These are phyloP conservation scores for Colletotrichum noveboracense DNA, from an alignment of 2,329 filamentous ascomycete species.

Conservation along the genomic window DNA sequence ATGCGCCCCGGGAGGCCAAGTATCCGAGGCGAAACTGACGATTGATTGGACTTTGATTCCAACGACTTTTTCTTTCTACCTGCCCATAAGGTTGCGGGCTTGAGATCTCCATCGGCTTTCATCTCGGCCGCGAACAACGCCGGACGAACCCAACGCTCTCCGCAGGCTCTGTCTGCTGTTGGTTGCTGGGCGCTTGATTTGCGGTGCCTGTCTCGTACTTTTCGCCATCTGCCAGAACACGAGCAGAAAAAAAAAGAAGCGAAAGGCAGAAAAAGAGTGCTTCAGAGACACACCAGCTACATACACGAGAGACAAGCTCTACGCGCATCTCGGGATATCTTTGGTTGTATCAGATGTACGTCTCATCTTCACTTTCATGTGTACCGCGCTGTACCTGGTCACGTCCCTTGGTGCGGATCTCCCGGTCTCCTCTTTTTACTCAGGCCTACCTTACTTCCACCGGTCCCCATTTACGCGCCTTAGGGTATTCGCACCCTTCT, in stretches of 20 bases:
- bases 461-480: background rate
- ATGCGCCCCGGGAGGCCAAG: slow-evolving; percentile 19
- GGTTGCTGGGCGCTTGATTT: background rate
- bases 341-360: background rate
- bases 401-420: slow-evolving; percentile 15
- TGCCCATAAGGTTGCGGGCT: background rate
- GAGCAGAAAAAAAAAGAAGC: background rate
- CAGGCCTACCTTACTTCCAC: background rate
- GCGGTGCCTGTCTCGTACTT: background rate
- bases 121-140: slow-evolving; percentile 12
- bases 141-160: slow-evolving; percentile 1
- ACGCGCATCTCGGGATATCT: background rate
- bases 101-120: slow-evolving; percentile 1
- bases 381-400: background rate
- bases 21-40: slow-evolving; percentile 12
- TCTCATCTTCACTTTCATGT: background rate
- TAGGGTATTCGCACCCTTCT: background rate
- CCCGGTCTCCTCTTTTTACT: slow-evolving; percentile 15
- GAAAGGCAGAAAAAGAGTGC: background rate
- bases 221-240: background rate
- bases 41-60: background rate
- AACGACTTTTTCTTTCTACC: background rate
- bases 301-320: background rate
- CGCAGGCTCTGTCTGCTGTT: background rate
- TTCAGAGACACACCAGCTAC: background rate